Conservation (phyloP, 805 yeast species). For the Yamadazyma endophytica region DNA sequence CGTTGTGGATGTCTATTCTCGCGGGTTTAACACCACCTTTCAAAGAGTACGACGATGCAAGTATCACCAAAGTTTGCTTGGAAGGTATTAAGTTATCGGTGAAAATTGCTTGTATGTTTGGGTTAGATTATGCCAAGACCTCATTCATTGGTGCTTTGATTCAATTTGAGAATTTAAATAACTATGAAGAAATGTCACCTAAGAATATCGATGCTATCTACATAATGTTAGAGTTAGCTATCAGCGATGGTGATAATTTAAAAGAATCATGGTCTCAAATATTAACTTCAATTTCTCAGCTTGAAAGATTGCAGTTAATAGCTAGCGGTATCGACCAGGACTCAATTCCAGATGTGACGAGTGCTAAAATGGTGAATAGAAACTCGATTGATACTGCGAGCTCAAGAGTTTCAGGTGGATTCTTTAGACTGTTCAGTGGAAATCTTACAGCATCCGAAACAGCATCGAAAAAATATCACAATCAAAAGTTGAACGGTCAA, state of each 20-base stretch:
- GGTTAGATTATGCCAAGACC: slow-evolving; percentile 75
- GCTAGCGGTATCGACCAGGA: slow-evolving; percentile 85
- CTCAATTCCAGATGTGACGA: slow-evolving; percentile 78
- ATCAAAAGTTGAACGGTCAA: slow-evolving; percentile 59
- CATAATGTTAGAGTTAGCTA: slow-evolving; percentile 70
- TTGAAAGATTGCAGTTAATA: slow-evolving; percentile 84
- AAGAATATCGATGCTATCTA: slow-evolving; percentile 82
- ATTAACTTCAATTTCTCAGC: slow-evolving; percentile 77
- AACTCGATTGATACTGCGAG: slow-evolving; percentile 52
- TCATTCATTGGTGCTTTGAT: slow-evolving; percentile 88
- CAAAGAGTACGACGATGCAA: slow-evolving; percentile 78
- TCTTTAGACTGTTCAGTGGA: slow-evolving; percentile 51
- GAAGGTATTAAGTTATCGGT: slow-evolving; percentile 85
- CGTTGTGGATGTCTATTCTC: slow-evolving; percentile 93
- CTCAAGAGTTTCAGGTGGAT: slow-evolving; percentile 35
- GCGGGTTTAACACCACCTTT: slow-evolving; percentile 95
- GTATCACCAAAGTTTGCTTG: slow-evolving; percentile 62
- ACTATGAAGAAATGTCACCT: slow-evolving; percentile 67
- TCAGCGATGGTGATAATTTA: slow-evolving; percentile 72
- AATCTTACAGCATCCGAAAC: slow-evolving; percentile 54
- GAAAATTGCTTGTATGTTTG: slow-evolving; percentile 79
- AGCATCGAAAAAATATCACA: slow-evolving; percentile 67
- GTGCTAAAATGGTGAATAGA: slow-evolving; percentile 62
- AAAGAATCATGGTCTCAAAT: slow-evolving; percentile 78
- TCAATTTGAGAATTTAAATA: slow-evolving; percentile 78